Evolutionary conservation across 371 early-diverging fungal genomes (phyloP).

Genomic region (Rhizomucor miehei): DNA sequence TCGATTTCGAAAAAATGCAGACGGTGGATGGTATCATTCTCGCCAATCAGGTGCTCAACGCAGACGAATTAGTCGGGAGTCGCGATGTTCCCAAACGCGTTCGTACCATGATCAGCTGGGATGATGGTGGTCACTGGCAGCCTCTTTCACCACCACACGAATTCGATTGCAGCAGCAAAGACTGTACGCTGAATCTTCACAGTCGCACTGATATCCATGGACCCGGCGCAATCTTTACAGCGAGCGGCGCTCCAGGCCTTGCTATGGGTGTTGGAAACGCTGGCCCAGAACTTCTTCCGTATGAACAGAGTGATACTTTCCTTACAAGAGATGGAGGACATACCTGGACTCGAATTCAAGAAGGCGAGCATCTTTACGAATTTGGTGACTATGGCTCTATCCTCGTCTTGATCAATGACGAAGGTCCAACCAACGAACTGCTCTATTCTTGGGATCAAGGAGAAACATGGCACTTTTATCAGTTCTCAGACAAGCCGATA

Average conservation of each 20-base stretch:
- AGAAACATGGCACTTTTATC: conserved; percentile 57
- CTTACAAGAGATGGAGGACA: conserved; percentile 83
- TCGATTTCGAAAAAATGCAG: conserved; percentile 90
- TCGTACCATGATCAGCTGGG: conserved; percentile 77
- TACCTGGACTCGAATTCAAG: conserved; percentile 65
- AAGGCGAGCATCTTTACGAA: conserved; percentile 62
- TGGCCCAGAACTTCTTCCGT: conserved; percentile 60
- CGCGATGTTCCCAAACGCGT: conserved; percentile 61
- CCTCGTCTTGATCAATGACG: conserved; percentile 66
- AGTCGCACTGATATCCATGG: conserved; percentile 66
- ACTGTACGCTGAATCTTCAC: conserved; percentile 75
- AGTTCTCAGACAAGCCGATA: conserved; percentile 45
- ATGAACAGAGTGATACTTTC: conserved; percentile 69
- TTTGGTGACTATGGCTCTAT: conserved; percentile 85
- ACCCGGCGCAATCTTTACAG: conserved; percentile 66
- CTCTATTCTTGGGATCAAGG: conserved; percentile 68
- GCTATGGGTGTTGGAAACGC: conserved; percentile 91
- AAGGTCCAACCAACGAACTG: conserved; percentile 68
- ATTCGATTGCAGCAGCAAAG: conserved; percentile 48
- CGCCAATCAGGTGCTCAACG: conserved; percentile 83
- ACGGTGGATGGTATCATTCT: conserved; percentile 83
- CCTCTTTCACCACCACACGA: conserved; percentile 59
- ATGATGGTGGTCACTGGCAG: conserved; percentile 82
- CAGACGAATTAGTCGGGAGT: conserved; percentile 52
- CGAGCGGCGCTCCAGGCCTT: conserved; percentile 79